Evolutionary conservation across 495 filamentous ascomycete species (phyloP).

Genomic region (Penicillium turbatum): DNA sequence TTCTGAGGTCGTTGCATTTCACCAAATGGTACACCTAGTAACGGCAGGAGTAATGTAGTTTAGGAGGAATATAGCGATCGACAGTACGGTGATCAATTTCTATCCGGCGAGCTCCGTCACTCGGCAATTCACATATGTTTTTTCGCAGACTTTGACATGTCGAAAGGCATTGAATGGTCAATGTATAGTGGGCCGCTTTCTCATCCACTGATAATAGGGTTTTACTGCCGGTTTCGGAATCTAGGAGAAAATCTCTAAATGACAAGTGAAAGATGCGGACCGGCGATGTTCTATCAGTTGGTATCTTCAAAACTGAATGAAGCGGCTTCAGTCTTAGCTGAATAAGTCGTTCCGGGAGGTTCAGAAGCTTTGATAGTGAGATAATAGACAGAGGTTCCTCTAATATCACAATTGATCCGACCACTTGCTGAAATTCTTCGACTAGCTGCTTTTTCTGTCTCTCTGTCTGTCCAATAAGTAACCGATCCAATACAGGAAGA

Average conservation of each 20-base stretch:
- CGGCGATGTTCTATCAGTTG: background rate
- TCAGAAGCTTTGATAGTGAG: background rate
- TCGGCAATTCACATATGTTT: constrained; percentile 19
- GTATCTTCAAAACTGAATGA: background rate
- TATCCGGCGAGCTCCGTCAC: constrained; percentile 10
- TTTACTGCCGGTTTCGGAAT: too few species aligned
- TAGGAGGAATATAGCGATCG: constrained; percentile 18
- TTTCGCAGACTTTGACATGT: too few species aligned
- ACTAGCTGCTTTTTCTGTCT: background rate
- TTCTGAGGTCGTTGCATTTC: background rate
- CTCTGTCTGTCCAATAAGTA: background rate
- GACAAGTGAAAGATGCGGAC: background rate
- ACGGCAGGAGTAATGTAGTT: constrained; percentile 37
- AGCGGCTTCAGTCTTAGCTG: background rate
- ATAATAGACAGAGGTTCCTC: constrained; percentile 8
- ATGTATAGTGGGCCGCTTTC: background rate
- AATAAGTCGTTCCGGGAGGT: background rate
- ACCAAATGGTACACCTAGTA: constrained; percentile 43
- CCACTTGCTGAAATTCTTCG: background rate
- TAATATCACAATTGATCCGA: background rate
- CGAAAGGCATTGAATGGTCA: background rate
- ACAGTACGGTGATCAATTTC: constrained; percentile 23
- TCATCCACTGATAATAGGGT: background rate
- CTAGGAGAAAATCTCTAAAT: constrained; percentile 1
- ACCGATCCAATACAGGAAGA: background rate